Evolutionary conservation across 2,329 filamentous ascomycete species (phyloP).

Genomic region (Shiraia bambusicola): DNA sequence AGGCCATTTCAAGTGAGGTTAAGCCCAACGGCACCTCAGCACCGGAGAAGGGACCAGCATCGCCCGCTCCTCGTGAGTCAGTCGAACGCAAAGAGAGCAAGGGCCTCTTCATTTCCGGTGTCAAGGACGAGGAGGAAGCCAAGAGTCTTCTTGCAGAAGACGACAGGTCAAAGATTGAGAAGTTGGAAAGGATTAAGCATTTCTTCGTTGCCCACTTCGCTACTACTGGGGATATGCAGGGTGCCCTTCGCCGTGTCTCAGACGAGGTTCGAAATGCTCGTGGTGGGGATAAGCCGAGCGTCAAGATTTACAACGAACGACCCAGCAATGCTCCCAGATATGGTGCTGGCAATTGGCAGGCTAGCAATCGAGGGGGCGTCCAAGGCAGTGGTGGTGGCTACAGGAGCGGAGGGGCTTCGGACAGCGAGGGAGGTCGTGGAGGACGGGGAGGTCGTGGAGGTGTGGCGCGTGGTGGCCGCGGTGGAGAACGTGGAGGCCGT

Average conservation of each 20-base stretch:
- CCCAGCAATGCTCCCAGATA: slow-evolving; percentile 50
- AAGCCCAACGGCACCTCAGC: slow-evolving; percentile 54
- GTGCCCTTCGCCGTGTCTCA: slow-evolving; percentile 72
- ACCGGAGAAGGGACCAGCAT: slow-evolving; percentile 42
- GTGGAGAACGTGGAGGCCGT: slow-evolving; percentile 46
- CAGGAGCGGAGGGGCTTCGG: slow-evolving; percentile 76
- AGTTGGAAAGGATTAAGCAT: slow-evolving; percentile 68
- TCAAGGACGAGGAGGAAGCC: slow-evolving; percentile 79
- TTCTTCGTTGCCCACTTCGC: slow-evolving; percentile 88
- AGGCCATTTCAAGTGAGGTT: slow-evolving; percentile 45
- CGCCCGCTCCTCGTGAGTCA: slow-evolving; percentile 53
- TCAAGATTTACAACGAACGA: slow-evolving; percentile 77
- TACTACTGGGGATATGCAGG: slow-evolving; percentile 75
- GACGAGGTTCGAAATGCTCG: slow-evolving; percentile 73
- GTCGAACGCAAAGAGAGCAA: slow-evolving; percentile 65
- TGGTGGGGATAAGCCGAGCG: slow-evolving; percentile 74
- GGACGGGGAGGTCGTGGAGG: slow-evolving; percentile 54
- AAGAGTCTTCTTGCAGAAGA: slow-evolving; percentile 80
- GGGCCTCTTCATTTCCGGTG: slow-evolving; percentile 87
- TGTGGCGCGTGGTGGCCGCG: slow-evolving; percentile 53
- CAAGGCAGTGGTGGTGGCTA: slow-evolving; percentile 66
- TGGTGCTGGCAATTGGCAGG: slow-evolving; percentile 61
- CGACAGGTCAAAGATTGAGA: slow-evolving; percentile 75
- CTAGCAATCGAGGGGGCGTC: slow-evolving; percentile 64
- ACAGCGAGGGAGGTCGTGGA: slow-evolving; percentile 69